Evolutionary conservation across 2,329 filamentous ascomycete species (phyloP), one percentile per base, ranked within the genome.

Genomic region (Xylariales sp.): DNA sequence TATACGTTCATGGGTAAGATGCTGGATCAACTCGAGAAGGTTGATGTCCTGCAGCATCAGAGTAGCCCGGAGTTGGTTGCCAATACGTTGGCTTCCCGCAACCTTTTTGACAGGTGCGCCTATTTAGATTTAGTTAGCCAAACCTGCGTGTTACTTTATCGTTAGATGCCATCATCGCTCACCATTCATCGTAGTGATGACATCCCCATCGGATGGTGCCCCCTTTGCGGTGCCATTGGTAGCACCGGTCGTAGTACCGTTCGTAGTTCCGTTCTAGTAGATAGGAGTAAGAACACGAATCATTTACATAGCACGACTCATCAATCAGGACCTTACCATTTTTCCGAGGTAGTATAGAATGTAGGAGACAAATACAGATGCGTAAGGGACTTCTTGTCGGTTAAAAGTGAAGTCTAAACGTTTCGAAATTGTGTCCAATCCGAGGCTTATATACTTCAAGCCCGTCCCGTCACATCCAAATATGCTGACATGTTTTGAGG

Each of bases 1-100:
- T 23, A 75, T 75, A 14, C 73, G 71, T 61, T 75, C 73, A 50
- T 72, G 73, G 3, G 71, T 71, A 6, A 75, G 59, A 48, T 75
- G 74, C 56, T 72, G 69, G 23, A 75, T 70, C 16, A 73, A 50
- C 36, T 74, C 67, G 3, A 69, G 34, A 28, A 71, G 57, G 43
- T 71, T 65, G 62, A 67, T 65, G 28, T 71, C 69, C 32, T 71
- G 64, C 12, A 71, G 48, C 10, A 71, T 41, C 9, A 62, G 23
- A 2, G 62, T 68, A 5, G 57, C 68, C 16, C 68, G 55, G 6
- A 67, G 57, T 45, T 68, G 65, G 45, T 63, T 60, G 7, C 68
- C 65, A 23, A 70, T 65, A 41, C 65, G 68, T 54, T 70, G 68
- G 18, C 9, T 62, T 7, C 34, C 65, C 7, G 68, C 61, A 3